Conservation (phyloP, 768 basidiomycete genomes). For the Omphalotus guepiniiformis region DNA sequence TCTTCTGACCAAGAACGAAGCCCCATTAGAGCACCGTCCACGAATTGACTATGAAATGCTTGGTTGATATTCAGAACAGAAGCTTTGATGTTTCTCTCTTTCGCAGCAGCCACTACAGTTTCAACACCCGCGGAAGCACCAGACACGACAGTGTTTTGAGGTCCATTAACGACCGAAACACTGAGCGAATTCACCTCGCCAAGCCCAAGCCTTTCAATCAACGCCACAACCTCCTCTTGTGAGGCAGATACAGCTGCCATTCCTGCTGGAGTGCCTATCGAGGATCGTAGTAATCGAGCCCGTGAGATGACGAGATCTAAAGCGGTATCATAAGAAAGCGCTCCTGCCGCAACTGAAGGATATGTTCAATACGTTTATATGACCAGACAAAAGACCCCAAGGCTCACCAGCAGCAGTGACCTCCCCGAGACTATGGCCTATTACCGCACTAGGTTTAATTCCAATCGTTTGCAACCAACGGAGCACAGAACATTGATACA, state of each 20-base stretch:
- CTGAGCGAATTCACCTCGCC: constrained; percentile 19
- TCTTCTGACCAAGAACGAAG: constrained; percentile 21
- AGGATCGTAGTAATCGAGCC: constrained; percentile 24
- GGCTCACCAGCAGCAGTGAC: constrained; percentile 32
- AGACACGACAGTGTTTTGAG: constrained; percentile 25
- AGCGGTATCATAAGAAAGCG: constrained; percentile 24
- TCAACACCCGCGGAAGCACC: constrained; percentile 24
- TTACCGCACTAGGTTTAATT: constrained; percentile 23
- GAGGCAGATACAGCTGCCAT: constrained; percentile 29
- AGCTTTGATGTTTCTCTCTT: constrained; percentile 22
- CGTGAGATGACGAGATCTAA: constrained; percentile 27
- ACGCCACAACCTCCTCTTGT: constrained; percentile 18
- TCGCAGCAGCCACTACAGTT: constrained; percentile 22
- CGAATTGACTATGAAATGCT: constrained; percentile 33
- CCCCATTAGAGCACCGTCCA: constrained; percentile 19
- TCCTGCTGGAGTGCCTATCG: constrained; percentile 23
- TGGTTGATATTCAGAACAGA: constrained; percentile 28
- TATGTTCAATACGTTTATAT: neutral
- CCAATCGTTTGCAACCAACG: constrained; percentile 27
- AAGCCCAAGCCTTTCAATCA: constrained; percentile 20
- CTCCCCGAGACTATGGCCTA: constrained; percentile 35
- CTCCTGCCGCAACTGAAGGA: constrained; percentile 24
- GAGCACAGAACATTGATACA: constrained; percentile 30
- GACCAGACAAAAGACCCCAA: neutral
- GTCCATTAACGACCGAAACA: constrained; percentile 27